These are phyloP conservation scores for Botrytis pseudocinerea DNA, from an alignment of 2,329 filamentous ascomycete species.

Conservation along the genomic window DNA sequence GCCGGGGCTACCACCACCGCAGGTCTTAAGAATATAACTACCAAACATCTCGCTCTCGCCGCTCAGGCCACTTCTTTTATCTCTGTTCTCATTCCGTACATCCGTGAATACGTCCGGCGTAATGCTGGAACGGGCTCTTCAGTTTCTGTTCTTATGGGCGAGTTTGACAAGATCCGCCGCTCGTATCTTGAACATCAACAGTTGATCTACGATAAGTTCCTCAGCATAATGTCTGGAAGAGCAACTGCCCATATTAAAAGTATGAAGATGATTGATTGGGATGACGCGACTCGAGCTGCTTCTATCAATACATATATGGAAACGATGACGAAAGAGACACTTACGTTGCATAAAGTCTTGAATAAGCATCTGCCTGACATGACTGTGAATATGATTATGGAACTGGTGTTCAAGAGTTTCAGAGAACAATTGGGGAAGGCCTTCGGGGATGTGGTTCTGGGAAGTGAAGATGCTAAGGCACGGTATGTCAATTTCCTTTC, in stretches of 20 bases:
- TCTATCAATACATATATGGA: slow-evolving; percentile 66
- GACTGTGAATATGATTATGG: slow-evolving; percentile 68
- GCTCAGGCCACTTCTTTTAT: slow-evolving; percentile 88
- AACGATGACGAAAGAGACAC: slow-evolving; percentile 68
- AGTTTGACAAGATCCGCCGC: slow-evolving; percentile 39
- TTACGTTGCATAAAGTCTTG: slow-evolving; percentile 67
- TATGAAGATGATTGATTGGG: slow-evolving; percentile 68
- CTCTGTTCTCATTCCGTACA: slow-evolving; percentile 81
- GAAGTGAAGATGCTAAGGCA: slow-evolving; percentile 60
- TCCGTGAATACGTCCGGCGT: slow-evolving; percentile 86
- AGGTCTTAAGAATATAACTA: slow-evolving; percentile 93
- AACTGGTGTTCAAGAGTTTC: slow-evolving; percentile 66
- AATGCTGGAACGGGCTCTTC: slow-evolving; percentile 57
- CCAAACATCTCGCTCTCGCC: slow-evolving; percentile 89
- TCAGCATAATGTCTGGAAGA: slow-evolving; percentile 69
- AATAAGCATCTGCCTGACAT: slow-evolving; percentile 65
- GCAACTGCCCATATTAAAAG: slow-evolving; percentile 61
- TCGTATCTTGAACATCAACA: slow-evolving; percentile 64
- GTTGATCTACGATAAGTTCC: slow-evolving; percentile 71
- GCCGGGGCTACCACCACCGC: slow-evolving; percentile 87
- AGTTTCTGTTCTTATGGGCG: slow-evolving; percentile 55
- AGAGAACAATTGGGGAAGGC: slow-evolving; percentile 65
- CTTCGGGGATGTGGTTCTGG: slow-evolving; percentile 59
- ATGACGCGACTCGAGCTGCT: slow-evolving; percentile 42
- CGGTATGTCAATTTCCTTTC: slow-evolving; percentile 49